Percentiles rank a stretch among this genome's conserved stretches.
Conservation (phyloP, 192 early-diverging fungal species). For the Coemansia sp. region DNA sequence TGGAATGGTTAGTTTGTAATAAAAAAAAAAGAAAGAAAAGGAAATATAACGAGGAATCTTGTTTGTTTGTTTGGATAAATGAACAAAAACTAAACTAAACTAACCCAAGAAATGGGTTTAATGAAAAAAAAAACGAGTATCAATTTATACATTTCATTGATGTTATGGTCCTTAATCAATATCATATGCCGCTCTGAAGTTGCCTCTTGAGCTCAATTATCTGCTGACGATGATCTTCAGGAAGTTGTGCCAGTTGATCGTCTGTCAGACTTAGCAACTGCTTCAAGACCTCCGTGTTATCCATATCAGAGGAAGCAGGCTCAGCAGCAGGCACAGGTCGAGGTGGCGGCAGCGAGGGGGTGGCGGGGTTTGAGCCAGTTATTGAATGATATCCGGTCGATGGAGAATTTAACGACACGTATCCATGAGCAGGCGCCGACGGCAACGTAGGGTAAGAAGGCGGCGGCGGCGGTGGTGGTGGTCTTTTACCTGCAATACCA, state of each 20-base stretch:
- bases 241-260: slow-evolving; percentile 78
- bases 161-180: neutral
- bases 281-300: slow-evolving; percentile 70
- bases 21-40: neutral
- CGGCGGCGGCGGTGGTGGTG: slow-evolving; percentile 11
- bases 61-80: neutral
- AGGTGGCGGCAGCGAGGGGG: slow-evolving; percentile 1
- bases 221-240: slow-evolving; percentile 74
- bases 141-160: too few species aligned
- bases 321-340: slow-evolving; percentile 9
- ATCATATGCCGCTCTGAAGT: slow-evolving; percentile 9
- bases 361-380: neutral
- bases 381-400: too few species aligned
- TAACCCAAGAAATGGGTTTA: too few species aligned
- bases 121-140: neutral
- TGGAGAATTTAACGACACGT: too few species aligned
- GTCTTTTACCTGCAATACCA: neutral
- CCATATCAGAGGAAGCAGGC: slow-evolving; percentile 42
- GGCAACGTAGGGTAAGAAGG: neutral
- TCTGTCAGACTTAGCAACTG: slow-evolving; percentile 81
- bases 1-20: neutral
- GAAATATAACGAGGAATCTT: neutral
- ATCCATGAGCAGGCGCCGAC: neutral
- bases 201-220: slow-evolving; percentile 63
- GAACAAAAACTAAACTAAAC: neutral